Conservation (phyloP, 176 grass and related monocot genomes). For the Poa pratensis region DNA sequence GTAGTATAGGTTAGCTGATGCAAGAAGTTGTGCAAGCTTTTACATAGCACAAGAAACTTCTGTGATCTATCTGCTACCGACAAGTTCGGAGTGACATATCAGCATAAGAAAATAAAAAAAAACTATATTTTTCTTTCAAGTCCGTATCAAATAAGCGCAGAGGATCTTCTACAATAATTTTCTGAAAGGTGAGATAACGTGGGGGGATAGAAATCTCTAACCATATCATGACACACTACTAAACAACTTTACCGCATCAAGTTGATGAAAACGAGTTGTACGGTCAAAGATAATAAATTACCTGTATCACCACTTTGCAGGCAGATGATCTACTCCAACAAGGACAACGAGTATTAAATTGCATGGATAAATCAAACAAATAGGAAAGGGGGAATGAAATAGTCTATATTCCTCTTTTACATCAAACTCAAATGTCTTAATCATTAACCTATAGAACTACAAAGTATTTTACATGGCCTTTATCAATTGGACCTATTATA, state of each 20-base stretch:
- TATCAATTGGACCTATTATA: slow-evolving; percentile 25
- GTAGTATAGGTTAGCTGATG: slow-evolving; percentile 33
- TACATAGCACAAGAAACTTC: slow-evolving; percentile 22
- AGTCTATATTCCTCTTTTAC: slow-evolving; percentile 44
- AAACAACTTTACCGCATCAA: slow-evolving; percentile 58
- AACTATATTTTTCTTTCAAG: slow-evolving; percentile 50
- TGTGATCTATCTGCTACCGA: slow-evolving; percentile 20
- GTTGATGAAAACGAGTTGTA: slow-evolving; percentile 60
- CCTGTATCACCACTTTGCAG: slow-evolving; percentile 38
- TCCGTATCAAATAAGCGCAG: slow-evolving; percentile 55
- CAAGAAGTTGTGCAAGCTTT: slow-evolving; percentile 18
- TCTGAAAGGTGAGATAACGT: slow-evolving; percentile 44
- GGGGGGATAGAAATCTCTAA: slow-evolving; percentile 49
- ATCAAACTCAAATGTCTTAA: slow-evolving; percentile 33
- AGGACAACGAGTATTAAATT: slow-evolving; percentile 51
- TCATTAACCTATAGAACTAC: slow-evolving; percentile 37
- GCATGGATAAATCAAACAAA: slow-evolving; percentile 35
- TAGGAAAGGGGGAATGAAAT: slow-evolving; percentile 19
- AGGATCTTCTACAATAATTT: slow-evolving; percentile 53
- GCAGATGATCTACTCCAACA: slow-evolving; percentile 46
- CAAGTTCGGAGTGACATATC: slow-evolving; percentile 41
- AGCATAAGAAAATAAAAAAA: slow-evolving; percentile 55
- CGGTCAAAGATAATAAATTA: slow-evolving; percentile 34
- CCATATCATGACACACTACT: slow-evolving; percentile 52
- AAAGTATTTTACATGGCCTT: slow-evolving; percentile 35